Conservation (phyloP, 768 basidiomycete genomes). For the Grammothele lineata region DNA sequence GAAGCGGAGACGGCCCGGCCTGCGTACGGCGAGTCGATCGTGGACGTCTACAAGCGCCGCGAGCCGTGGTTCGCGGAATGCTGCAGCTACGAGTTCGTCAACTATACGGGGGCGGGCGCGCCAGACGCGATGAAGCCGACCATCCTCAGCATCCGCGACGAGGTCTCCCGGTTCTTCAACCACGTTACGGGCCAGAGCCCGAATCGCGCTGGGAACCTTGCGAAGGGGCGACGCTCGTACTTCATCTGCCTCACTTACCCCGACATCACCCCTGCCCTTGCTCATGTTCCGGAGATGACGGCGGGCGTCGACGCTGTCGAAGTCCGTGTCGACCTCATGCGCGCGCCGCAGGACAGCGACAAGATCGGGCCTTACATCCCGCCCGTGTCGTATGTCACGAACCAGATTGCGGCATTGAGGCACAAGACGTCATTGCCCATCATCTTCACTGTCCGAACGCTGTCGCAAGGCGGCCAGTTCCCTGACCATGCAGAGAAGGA, state of each 20-base stretch:
- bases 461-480: constrained; percentile 88
- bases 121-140: constrained; percentile 9
- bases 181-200: constrained; percentile 73
- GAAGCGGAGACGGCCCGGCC: constrained; percentile 74
- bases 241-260: constrained; percentile 94
- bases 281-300: constrained; percentile 65
- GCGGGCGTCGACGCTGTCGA: constrained; percentile 91
- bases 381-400: constrained; percentile 64
- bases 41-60: constrained; percentile 80
- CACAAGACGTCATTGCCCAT: constrained; percentile 78
- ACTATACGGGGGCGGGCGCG: constrained; percentile 45
- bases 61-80: constrained; percentile 86
- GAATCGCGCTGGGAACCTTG: constrained; percentile 58
- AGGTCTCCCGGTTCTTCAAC: constrained; percentile 81
- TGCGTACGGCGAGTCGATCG: constrained; percentile 81
- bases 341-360: constrained; percentile 42
- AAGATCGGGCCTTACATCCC: constrained; percentile 56
- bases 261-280: constrained; percentile 68
- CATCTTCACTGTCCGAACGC: constrained; percentile 87
- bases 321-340: constrained; percentile 88
- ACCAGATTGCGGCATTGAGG: constrained; percentile 77
- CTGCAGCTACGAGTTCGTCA: constrained; percentile 79
- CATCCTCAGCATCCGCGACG: constrained; percentile 43
- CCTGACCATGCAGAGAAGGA: constrained; percentile 73
- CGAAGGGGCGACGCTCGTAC: constrained; percentile 64